A percentile compares a stretch with the other conserved stretches of the same genome.
These are phyloP conservation scores for Schoenoplectus triqueter DNA, from an alignment of 202 grass and related monocot species.

Conservation along the genomic window DNA sequence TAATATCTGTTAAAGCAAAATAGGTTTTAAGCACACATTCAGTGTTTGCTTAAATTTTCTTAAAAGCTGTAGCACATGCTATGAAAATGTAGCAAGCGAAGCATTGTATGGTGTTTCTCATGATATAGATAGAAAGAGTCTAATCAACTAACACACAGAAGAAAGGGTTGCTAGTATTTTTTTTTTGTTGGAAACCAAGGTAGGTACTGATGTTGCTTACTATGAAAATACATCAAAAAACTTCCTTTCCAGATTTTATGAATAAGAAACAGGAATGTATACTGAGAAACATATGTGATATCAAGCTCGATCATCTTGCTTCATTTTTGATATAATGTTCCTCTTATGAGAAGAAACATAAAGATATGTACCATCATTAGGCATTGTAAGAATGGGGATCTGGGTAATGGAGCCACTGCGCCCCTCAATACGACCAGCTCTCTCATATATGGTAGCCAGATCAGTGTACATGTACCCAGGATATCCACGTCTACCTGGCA, in stretches of 20 bases:
- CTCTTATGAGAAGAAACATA: constrained; percentile 16
- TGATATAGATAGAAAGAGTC: background rate
- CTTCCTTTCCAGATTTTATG: background rate
- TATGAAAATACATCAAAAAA: constrained; percentile 12
- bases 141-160: constrained; percentile 1
- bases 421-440: constrained; percentile 99
- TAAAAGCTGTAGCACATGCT: background rate
- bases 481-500: constrained; percentile 99
- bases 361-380: constrained; percentile 82
- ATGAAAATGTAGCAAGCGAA: constrained; percentile 7
- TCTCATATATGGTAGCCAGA: constrained; percentile 98
- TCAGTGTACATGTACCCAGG: constrained; percentile 99
- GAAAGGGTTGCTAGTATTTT: background rate
- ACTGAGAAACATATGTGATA: background rate
- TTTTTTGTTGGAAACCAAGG: too few species aligned
- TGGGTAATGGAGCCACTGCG: constrained; percentile 95
- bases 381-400: constrained; percentile 99
- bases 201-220: background rate
- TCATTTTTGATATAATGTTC: background rate
- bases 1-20: constrained; percentile 69
- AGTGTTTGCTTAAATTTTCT: background rate
- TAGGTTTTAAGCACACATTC: constrained; percentile 1
- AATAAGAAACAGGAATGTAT: constrained; percentile 1
- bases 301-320: background rate
- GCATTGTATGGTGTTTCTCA: background rate